These are phyloP conservation scores for Globisporangium uncinulatum DNA, from an alignment of 352 stramenopile genomes.

Conservation along the genomic window DNA sequence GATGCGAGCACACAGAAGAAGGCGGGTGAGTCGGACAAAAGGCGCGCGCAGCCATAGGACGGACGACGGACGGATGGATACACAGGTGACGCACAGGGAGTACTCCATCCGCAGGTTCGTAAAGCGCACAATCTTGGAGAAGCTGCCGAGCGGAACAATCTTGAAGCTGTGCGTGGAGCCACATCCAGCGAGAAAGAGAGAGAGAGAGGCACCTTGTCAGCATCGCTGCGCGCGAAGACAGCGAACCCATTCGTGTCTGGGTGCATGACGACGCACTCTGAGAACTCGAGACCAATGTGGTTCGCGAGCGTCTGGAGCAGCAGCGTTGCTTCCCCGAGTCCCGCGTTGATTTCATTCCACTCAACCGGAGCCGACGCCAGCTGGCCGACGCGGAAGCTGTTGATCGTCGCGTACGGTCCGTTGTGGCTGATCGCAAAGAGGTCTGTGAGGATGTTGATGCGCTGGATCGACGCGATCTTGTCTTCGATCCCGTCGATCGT, in stretches of 20 bases:
- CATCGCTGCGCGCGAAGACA: background rate
- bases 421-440: conserved; percentile 74
- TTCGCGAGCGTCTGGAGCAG: conserved; percentile 57
- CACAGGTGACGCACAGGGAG: conserved; percentile 38
- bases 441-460: conserved; percentile 64
- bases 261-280: conserved; percentile 41
- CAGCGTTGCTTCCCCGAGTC: conserved; percentile 66
- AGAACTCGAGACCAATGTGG: conserved; percentile 57
- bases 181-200: background rate
- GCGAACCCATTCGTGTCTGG: background rate
- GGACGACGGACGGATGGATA: background rate
- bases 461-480: conserved; percentile 31
- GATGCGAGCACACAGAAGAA: conserved; percentile 15
- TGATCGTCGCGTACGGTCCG: conserved; percentile 79
- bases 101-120: conserved; percentile 83
- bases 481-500: conserved; percentile 54
- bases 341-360: conserved; percentile 88
- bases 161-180: conserved; percentile 48
- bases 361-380: conserved; percentile 50
- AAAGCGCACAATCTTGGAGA: conserved; percentile 81
- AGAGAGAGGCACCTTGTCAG: conserved; percentile 4
- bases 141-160: conserved; percentile 82
- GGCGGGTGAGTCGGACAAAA: conserved; percentile 4
- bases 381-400: conserved; percentile 76
- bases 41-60: background rate